Base-by-base conservation (phyloP, 176 grass and related monocot genomes). In the Juncus inflexus region DNA sequence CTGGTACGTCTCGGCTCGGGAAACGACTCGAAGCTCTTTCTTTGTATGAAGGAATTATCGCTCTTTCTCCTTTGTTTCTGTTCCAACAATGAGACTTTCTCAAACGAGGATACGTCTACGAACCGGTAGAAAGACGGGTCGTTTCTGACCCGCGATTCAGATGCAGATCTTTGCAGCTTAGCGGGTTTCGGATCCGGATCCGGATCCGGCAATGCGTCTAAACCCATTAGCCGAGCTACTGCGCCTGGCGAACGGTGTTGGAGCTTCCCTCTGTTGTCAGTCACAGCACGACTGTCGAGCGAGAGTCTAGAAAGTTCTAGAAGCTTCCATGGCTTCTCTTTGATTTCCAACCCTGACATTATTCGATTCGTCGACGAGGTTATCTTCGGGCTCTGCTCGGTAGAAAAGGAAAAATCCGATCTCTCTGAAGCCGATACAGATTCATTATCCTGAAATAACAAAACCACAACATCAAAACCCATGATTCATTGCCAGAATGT, bases 211-310 rank as follows among this genome's bases (percentile, higher is more conserved):
- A 83, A 76, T 42, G 56, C 61, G 12, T 83, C 81, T 14, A 83
- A 45, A 58, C 80, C 80, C 80, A 83, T 83, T 56, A 83, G 52
- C 4, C 75, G 67, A 40, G 74, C 80, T 1, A 83, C 80, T 1
- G 76, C 80, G 9, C 80, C 76, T 1, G 80, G 80, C 2, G 80
- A 83, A 1, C 68, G 80, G 6, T 57, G 68, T 38, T 67, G 67
- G 43, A 69, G 41, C 61, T 75, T 74, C 9, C 61, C 75, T 35
- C 61, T 58, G 4, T n/a, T 38, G n/a, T 78, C 74, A 8, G 50
- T 61, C 50, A 65, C 52, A 2, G 69, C 58, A 12, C 73, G 59
- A 15, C 73, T 77, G 49, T 81, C 79, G 5, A 66, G 65, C 7
- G 80, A 83, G 35, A 83, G 61, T 49, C 66, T 50, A 0, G 66